Conservation (phyloP, 2,329 filamentous ascomycete genomes). For the Diplocarpon rosae region DNA sequence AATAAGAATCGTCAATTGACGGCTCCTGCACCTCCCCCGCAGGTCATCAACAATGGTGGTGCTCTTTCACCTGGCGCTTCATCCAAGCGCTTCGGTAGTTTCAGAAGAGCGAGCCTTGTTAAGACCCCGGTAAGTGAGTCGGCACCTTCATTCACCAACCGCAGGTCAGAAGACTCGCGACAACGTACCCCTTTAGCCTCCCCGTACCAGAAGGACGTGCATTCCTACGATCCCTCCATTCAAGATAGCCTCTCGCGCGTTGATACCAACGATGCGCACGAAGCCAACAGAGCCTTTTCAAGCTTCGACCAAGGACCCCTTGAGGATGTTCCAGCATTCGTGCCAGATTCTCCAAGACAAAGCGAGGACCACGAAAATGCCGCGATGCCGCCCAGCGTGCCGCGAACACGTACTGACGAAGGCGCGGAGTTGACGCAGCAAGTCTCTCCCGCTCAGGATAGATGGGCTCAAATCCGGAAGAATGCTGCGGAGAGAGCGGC, state of each 20-base stretch:
- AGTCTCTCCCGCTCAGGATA: constrained; percentile 47
- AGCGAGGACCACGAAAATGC: constrained; percentile 33
- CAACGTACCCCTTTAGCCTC: constrained; percentile 19
- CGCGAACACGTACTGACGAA: constrained; percentile 21
- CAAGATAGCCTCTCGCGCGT: constrained; percentile 45
- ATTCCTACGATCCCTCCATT: constrained; percentile 34
- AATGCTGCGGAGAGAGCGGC: constrained; percentile 78
- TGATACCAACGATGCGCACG: constrained; percentile 45
- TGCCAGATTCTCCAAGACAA: constrained; percentile 36
- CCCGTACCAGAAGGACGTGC: constrained; percentile 27
- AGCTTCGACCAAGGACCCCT: constrained; percentile 85
- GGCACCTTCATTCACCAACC: constrained; percentile 22
- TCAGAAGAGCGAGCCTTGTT: constrained; percentile 29
- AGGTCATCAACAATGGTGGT: constrained; percentile 38
- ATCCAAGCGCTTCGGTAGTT: constrained; percentile 31
- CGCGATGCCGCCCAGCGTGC: constrained; percentile 14
- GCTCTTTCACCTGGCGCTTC: constrained; percentile 20
- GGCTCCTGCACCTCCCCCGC: constrained; percentile 41
- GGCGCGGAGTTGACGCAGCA: constrained; percentile 23
- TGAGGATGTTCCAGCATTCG: constrained; percentile 74
- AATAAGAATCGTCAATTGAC: constrained; percentile 49
- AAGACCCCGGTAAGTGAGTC: constrained; percentile 10
- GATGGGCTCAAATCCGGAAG: constrained; percentile 93
- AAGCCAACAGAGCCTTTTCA: constrained; percentile 50
- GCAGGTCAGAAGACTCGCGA: constrained; percentile 20